Percentiles rank a stretch among this genome's conserved stretches.
phyloP scores from a whole-genome alignment of 2,329 filamentous ascomycete genomes.

The Colletotrichum higginsianum region DNA sequence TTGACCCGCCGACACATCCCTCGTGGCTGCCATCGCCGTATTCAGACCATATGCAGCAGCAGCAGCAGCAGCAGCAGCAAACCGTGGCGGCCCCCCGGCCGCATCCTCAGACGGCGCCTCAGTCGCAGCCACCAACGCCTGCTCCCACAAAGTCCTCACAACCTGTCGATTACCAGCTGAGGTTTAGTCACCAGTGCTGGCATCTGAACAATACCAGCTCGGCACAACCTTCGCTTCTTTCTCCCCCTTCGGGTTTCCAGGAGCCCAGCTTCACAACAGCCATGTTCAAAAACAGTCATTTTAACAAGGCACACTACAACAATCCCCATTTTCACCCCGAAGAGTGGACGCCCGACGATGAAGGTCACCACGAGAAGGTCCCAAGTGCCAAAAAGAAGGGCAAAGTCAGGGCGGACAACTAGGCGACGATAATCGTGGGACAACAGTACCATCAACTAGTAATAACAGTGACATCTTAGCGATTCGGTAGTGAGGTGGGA shows the following conservation, averaged over 20 bases:
- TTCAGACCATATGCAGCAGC: slow-evolving; percentile 49
- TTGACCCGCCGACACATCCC: slow-evolving; percentile 51
- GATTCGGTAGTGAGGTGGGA: neutral
- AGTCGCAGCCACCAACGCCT: slow-evolving; percentile 24
- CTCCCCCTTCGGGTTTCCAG: slow-evolving; percentile 46
- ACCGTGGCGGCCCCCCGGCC: slow-evolving; percentile 50
- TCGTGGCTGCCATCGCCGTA: slow-evolving; percentile 56
- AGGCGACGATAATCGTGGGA: slow-evolving; percentile 13
- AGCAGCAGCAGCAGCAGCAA: slow-evolving; percentile 34
- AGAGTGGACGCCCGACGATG: slow-evolving; percentile 60
- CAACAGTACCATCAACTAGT: slow-evolving; percentile 25
- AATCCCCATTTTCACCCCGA: slow-evolving; percentile 69
- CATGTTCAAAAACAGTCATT: slow-evolving; percentile 77
- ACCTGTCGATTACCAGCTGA: slow-evolving; percentile 54
- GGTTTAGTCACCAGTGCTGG: slow-evolving; percentile 70
- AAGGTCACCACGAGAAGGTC: slow-evolving; percentile 43
- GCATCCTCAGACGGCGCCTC: slow-evolving; percentile 45
- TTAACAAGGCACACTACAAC: slow-evolving; percentile 77
- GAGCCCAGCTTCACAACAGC: slow-evolving; percentile 68
- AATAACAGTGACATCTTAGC: neutral
- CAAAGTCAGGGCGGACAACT: slow-evolving; percentile 27
- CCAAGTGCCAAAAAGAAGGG: slow-evolving; percentile 38
- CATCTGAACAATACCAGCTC: slow-evolving; percentile 58
- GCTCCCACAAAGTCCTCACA: slow-evolving; percentile 33
- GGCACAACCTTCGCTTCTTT: slow-evolving; percentile 43